Evolutionary conservation across 2,329 filamentous ascomycete species (phyloP), one percentile per base, ranked within the genome.

Genomic region (Parafenestella ontariensis): DNA sequence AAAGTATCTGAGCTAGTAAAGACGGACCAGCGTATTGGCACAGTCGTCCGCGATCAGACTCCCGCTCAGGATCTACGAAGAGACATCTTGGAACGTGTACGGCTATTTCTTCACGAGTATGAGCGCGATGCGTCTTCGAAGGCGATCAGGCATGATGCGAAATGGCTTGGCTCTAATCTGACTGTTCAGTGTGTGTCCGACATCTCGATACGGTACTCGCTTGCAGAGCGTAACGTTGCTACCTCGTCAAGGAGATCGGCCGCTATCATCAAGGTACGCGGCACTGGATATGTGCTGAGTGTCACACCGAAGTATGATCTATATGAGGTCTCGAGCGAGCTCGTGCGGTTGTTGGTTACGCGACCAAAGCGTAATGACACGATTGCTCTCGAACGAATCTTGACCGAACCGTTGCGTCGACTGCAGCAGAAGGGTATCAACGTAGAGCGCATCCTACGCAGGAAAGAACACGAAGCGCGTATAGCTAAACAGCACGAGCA

Each of bases 361-460:
- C 86, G 92, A 20, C 92, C 94, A 7, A 93, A 91, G 64, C 90
- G 96, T 67, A 94, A 91, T 61, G 92, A 94, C 2, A 92, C 91
- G 49, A 84, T 97, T 51, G 94, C 95, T 49, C 87, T 99, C 51
- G 95, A 98, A 76, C 93, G 92, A 48, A 89, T 99, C 59, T 79
- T 99, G 33, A 94, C 90, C 53, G 87, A 95, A 8, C 91, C 94
- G 64, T 82, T 99, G 21, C 85, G 90, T 42, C 88, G 93, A 46
- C 79, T 99, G 36, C 88, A 91, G 66, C 87, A 88, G 56, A 91
- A 95, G 60, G 95, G 95, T 1, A 98, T 97, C 81, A 98, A 99
- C 64, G 95, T 99, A 34, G 92, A 97, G 69, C 89, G 95, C 45
- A 98, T 99, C 58, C 82, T 99, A 20, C 87, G 91, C 33, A 89